Evolutionary conservation across 208 protist species (phyloP), one percentile per base, ranked within the genome.

Genomic region (Giardia duodenalis): DNA sequence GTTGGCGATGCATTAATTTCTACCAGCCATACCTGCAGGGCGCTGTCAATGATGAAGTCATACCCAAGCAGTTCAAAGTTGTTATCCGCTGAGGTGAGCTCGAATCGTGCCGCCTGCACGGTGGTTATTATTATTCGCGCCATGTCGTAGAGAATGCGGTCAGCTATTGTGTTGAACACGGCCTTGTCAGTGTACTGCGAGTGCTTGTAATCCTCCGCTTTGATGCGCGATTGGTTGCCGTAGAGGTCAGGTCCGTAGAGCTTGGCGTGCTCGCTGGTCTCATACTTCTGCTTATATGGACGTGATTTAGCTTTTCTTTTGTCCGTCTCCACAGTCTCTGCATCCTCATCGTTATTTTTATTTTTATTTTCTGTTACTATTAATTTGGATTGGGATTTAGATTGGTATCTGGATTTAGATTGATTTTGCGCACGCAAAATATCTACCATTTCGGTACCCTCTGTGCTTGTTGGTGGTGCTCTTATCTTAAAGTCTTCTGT

Each of bases 1-100:
- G 57, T 93, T n/a, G 94, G 94, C 39, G 48, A 88, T 3, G 93
- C 57, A 93, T 95, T 95, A 42, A 94, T 86, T 87, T 94, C 92
- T 30, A 94, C 87, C 46, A 95, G 47, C 94, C 94, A 95, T 0
- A 92, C 90, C 30, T 48, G 30, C 46, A 67, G 2, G 0, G 93
- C 47, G n/a, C n/a, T 42, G 67, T 95, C 94, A 46, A 95, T 47
- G 87, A 95, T 87, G 1, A 94, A 93, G 93, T 94, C 93, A 47
- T 90, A 87, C 43, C 93, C 93, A 86, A 93, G 93, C 90, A 94
- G 42, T 92, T 94, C 93, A 47, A 94, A 94, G 45, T 47, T 47
- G 67, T 94, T 93, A 47, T 94, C 22, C 39, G 4, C 86, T 30
- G 57, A 76, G 3, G 10, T 90, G 44, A 67, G 39, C 46, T 90